These are phyloP conservation scores for Scheffersomyces lignosus DNA, from an alignment of 805 yeast genomes.

Conservation along the genomic window DNA sequence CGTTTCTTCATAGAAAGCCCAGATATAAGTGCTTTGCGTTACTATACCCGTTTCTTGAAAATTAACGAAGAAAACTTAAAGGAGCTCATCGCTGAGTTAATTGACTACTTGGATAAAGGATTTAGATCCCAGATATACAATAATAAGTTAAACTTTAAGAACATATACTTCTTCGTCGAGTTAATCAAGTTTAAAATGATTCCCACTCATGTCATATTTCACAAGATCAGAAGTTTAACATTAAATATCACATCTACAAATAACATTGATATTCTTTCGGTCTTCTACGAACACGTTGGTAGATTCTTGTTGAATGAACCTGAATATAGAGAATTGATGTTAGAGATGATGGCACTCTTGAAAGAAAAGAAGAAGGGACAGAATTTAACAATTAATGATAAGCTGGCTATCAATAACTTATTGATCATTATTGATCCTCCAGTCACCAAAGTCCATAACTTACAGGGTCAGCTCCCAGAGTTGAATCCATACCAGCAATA, in stretches of 20 bases:
- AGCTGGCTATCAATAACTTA: constrained; percentile 58
- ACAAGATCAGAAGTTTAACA: constrained; percentile 65
- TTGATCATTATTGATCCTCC: constrained; percentile 59
- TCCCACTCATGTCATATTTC: constrained; percentile 70
- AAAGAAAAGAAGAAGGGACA: constrained; percentile 50
- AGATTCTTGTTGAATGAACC: constrained; percentile 56
- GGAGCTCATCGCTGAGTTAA: constrained; percentile 52
- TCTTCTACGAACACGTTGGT: constrained; percentile 77
- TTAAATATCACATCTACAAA: constrained; percentile 49
- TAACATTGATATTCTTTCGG: constrained; percentile 66
- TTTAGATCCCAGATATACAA: constrained; percentile 59
- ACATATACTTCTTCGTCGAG: constrained; percentile 67
- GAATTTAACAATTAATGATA: constrained; percentile 52
- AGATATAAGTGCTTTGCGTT: constrained; percentile 45
- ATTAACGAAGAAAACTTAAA: constrained; percentile 50
- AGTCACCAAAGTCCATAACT: constrained; percentile 28
- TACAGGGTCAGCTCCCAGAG: constrained; percentile 26
- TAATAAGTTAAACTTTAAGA: constrained; percentile 53
- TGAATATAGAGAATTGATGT: constrained; percentile 59
- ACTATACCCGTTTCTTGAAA: constrained; percentile 70
- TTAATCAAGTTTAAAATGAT: constrained; percentile 73
- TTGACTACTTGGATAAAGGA: constrained; percentile 55
- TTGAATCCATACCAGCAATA: constrained; percentile 16
- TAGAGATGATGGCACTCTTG: constrained; percentile 59
- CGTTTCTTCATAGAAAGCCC: constrained; percentile 53